Conservation (phyloP, 768 basidiomycete species). For the Pisolithus microcarpus region DNA sequence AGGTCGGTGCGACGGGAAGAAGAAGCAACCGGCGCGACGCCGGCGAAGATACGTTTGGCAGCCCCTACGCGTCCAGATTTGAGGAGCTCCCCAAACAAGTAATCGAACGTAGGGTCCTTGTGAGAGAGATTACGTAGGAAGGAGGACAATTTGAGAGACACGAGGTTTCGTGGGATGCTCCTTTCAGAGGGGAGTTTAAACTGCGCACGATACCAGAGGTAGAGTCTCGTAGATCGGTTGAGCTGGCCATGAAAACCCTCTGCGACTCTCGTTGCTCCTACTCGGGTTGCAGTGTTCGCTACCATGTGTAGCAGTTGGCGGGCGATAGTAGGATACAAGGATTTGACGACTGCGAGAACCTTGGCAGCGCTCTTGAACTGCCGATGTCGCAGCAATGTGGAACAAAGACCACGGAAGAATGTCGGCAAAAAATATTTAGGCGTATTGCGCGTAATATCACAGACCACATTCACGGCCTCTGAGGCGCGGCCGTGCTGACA, state of each 20-base stretch:
- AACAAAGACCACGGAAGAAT: conserved; percentile 32
- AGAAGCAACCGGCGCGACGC: conserved; percentile 21
- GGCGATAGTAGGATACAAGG: conserved; percentile 8
- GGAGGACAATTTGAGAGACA: conserved; percentile 14
- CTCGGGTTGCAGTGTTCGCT: conserved; percentile 4
- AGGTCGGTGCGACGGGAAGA: conserved; percentile 34
- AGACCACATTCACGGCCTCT: conserved; percentile 33
- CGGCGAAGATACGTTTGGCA: conserved; percentile 37
- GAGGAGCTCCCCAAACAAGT: conserved; percentile 17
- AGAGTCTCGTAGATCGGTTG: neutral
- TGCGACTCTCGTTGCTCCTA: conserved; percentile 5
- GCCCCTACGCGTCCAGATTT: conserved; percentile 29
- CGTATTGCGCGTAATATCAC: conserved; percentile 28
- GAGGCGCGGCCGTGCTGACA: conserved; percentile 34
- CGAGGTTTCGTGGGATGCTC: conserved; percentile 1
- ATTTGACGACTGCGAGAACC: conserved; percentile 21
- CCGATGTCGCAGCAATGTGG: conserved; percentile 34
- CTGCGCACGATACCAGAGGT: neutral
- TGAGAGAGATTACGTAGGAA: conserved; percentile 5
- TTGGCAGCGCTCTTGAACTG: conserved; percentile 31
- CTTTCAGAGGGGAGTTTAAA: neutral
- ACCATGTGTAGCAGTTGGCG: conserved; percentile 6
- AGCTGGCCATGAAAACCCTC: neutral
- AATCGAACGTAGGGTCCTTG: conserved; percentile 8
- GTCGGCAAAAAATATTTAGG: conserved; percentile 35